A percentile compares a stretch with the other conserved stretches of the same genome.
Evolutionary conservation across 371 early-diverging fungal species (phyloP).

Genomic region (Mucor lusitanicus): DNA sequence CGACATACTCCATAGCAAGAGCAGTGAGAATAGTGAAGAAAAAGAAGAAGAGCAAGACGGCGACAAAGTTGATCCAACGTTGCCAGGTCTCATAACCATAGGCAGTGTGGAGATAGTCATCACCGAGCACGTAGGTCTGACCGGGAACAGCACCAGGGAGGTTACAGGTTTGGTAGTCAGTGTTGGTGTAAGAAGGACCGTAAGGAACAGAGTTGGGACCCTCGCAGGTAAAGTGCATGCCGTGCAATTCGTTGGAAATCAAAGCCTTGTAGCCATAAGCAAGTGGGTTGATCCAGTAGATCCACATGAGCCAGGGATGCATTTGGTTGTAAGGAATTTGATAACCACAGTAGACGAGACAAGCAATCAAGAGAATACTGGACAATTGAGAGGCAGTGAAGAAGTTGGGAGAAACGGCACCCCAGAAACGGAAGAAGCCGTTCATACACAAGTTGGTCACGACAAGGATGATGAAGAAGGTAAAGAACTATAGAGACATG

Average conservation of each 20-base stretch:
- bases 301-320: constrained; percentile 76
- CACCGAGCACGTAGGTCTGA: constrained; percentile 43
- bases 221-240: constrained; percentile 39
- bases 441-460: constrained; percentile 58
- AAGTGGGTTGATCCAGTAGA: constrained; percentile 72
- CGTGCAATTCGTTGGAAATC: constrained; percentile 66
- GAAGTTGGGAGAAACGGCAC: constrained; percentile 58
- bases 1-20: constrained; percentile 56
- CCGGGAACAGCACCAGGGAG: constrained; percentile 56
- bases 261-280: constrained; percentile 70
- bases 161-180: constrained; percentile 57
- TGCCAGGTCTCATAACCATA: constrained; percentile 44
- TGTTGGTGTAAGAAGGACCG: constrained; percentile 42
- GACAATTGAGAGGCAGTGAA: constrained; percentile 59
- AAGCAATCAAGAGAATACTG: constrained; percentile 56
- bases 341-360: constrained; percentile 69
- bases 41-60: constrained; percentile 56
- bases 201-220: constrained; percentile 45
- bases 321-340: constrained; percentile 61
- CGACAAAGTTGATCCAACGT: constrained; percentile 64
- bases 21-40: constrained; percentile 54
- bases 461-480: constrained; percentile 52
- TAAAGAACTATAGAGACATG: constrained; percentile 58
- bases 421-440: constrained; percentile 64
- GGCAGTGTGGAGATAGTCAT: constrained; percentile 48